These are phyloP conservation scores for Leishmania martiniquensis DNA, from an alignment of 208 protist genomes.

Conservation along the genomic window DNA sequence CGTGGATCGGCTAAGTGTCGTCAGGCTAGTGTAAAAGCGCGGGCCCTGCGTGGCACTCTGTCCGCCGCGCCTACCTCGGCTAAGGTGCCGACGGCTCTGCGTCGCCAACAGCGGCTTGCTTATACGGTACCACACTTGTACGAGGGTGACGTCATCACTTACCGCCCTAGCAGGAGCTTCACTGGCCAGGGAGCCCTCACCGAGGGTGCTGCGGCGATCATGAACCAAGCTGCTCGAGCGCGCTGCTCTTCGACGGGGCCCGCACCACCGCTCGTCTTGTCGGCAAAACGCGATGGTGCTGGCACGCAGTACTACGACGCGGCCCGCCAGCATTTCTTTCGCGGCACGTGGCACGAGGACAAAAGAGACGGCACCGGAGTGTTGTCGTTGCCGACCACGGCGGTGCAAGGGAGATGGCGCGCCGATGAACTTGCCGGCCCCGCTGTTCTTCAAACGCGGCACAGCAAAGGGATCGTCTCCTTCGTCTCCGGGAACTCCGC, in stretches of 20 bases:
- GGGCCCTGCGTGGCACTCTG: background rate
- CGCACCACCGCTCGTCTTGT: background rate
- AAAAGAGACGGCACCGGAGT: constrained; percentile 49
- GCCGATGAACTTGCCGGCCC: constrained; percentile 36
- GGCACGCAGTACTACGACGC: constrained; percentile 48
- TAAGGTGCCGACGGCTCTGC: background rate
- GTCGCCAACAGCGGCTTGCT: constrained; percentile 1
- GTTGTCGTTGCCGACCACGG: constrained; percentile 47
- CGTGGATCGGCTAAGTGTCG: background rate
- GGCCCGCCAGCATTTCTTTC: constrained; percentile 33
- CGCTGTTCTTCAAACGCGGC: constrained; percentile 23
- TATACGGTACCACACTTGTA: constrained; percentile 34
- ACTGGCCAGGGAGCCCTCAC: background rate
- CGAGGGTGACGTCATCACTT: constrained; percentile 26
- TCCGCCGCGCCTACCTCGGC: background rate
- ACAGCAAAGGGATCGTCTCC: constrained; percentile 14
- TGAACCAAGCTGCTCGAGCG: background rate
- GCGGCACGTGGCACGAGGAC: constrained; percentile 59
- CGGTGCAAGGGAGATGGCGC: constrained; percentile 59
- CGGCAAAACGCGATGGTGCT: constrained; percentile 28
- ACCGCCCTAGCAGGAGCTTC: constrained; percentile 18
- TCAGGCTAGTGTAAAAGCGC: background rate
- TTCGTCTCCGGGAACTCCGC: background rate
- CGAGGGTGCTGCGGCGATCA: background rate
- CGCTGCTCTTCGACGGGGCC: background rate